Evolutionary conservation across 306 rosid species (phyloP), one percentile per base, ranked within the genome.

Genomic region (Inga laurina): DNA sequence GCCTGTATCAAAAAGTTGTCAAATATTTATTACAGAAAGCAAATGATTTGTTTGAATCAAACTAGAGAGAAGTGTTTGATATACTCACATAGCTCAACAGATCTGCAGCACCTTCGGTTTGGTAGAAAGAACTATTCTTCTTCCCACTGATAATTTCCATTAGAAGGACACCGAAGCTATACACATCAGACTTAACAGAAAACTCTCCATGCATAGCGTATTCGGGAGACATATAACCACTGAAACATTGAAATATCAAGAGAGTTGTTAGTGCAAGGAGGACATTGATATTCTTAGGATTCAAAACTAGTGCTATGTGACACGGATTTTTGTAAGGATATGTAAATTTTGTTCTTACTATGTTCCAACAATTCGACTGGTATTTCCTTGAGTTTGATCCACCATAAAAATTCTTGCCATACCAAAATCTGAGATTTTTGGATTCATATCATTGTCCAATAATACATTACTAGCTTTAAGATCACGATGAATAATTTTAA

Each of bases 361-460:
- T 8, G 88, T 90, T 21, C 89, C 91, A 46, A 78, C 88, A 2
- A 90, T 32, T 37, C 45, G 57, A 2, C 13, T 37, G 1, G 48
- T 88, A 14, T 52, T 64, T 19, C 65, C 87, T 61, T 69, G 81
- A 15, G 79, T 77, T 69, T 86, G 81, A 8, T 82, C 85, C 0
- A 21, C 49, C 8, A 3, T 51, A 35, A 84, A 77, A 14, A 86
- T 77, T 52, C 80, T 86, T 22, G 88, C 90, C 75, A 77, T 80
- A 3, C 88, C 90, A 84, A 90, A 90, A 44, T 90, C 87, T 19
- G 87, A 79, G 13, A 88, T 88, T 35, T 88, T 90, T 1, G 90
- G 43, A 14, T 87, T 74, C 87, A 90, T 74, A 9, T 84, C 16
- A 1, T 0, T 10, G 22, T 85, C 92, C 30, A 87, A 39, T 7